phyloP scores from a whole-genome alignment of 306 rosid species.

The Chamaecrista fasciculata region DNA sequence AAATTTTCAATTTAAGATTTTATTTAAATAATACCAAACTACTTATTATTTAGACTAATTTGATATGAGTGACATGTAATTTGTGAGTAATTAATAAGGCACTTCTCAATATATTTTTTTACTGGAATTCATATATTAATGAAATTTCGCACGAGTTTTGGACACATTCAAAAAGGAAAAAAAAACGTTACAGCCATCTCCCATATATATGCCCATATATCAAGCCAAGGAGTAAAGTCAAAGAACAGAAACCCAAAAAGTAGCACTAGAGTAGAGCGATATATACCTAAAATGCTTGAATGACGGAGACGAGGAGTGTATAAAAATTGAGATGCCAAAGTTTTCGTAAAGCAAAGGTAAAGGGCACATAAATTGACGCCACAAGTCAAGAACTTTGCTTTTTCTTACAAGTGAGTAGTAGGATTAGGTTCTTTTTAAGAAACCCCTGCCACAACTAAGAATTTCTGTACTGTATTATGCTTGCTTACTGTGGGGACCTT shows the following conservation, averaged over 20 bases:
- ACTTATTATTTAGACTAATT: too few relatives aligned
- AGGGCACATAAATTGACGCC: neutral
- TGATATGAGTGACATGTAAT: too few relatives aligned
- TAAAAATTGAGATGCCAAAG: neutral
- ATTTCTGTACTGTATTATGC: neutral
- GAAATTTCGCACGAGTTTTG: neutral
- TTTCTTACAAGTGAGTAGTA: neutral
- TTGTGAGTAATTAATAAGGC: too few relatives aligned
- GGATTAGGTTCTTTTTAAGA: neutral
- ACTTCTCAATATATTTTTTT: too few relatives aligned
- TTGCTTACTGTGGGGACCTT: neutral
- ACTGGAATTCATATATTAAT: neutral
- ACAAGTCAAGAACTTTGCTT: constrained; percentile 21
- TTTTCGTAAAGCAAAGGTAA: neutral
- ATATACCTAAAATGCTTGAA: neutral
- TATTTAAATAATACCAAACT: too few relatives aligned
- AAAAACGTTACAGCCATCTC: neutral
- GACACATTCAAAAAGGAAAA: neutral
- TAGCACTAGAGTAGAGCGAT: neutral
- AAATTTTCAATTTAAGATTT: too few relatives aligned
- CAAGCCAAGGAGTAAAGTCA: neutral
- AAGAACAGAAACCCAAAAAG: neutral
- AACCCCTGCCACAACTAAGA: neutral
- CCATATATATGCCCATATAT: too few relatives aligned
- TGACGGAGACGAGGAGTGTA: neutral